Conservation (phyloP, 2,329 filamentous ascomycete genomes). For the Plectosphaerella plurivora region DNA sequence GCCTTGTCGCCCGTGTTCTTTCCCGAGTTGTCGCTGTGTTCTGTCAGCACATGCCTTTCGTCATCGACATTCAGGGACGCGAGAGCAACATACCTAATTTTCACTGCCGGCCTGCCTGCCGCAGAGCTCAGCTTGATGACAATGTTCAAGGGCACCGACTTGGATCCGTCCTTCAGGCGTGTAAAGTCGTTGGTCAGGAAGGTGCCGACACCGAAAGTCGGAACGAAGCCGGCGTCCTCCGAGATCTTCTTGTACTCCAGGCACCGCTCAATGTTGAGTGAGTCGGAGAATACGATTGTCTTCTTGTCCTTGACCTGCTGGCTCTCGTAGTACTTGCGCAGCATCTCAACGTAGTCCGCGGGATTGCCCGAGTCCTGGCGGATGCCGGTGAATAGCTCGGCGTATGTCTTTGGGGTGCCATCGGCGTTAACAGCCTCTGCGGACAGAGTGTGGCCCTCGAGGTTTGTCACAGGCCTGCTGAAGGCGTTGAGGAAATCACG, state of each 20-base stretch:
- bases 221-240: slow-evolving; percentile 74
- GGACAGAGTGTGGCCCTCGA: slow-evolving; percentile 28
- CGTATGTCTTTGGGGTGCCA: slow-evolving; percentile 59
- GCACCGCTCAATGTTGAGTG: slow-evolving; percentile 84
- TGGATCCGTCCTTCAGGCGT: slow-evolving; percentile 67
- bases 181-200: slow-evolving; percentile 93
- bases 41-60: slow-evolving; percentile 44
- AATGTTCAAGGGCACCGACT: slow-evolving; percentile 91
- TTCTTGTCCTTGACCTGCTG: slow-evolving; percentile 76
- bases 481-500: slow-evolving; percentile 84
- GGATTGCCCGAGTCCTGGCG: slow-evolving; percentile 91
- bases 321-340: slow-evolving; percentile 75
- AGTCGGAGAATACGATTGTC: slow-evolving; percentile 92
- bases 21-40: slow-evolving; percentile 66
- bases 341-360: slow-evolving; percentile 69
- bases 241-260: slow-evolving; percentile 84
- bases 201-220: slow-evolving; percentile 91
- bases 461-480: slow-evolving; percentile 53
- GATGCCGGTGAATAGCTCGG: slow-evolving; percentile 76
- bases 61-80: too few relatives aligned
- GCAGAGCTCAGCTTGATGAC: slow-evolving; percentile 95
- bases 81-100: slow-evolving; percentile 58
- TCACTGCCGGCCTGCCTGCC: slow-evolving; percentile 75
- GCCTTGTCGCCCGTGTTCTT: slow-evolving; percentile 90
- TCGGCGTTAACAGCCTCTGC: slow-evolving; percentile 31